Percentiles rank a stretch among this genome's conserved stretches.
Conservation (phyloP, 176 grass and related monocot species). For the Triticum urartu region DNA sequence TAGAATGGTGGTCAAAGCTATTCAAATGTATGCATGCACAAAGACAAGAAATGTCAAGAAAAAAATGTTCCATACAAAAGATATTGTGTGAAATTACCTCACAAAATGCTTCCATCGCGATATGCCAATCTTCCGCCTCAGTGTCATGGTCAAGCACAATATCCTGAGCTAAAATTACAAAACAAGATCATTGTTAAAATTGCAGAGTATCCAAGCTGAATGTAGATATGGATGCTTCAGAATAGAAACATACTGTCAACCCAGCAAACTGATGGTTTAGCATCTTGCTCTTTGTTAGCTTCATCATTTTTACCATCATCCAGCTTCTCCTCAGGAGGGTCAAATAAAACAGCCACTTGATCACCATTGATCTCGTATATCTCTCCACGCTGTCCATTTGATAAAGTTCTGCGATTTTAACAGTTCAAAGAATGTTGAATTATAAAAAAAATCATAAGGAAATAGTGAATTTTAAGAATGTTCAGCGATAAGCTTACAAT, state of each 20-base stretch:
- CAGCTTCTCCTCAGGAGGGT: slow-evolving; percentile 49
- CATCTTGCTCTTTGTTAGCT: slow-evolving; percentile 40
- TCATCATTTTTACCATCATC: slow-evolving; percentile 43
- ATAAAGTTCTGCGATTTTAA: slow-evolving; percentile 67
- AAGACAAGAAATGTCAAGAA: slow-evolving; percentile 15
- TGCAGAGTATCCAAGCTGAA: slow-evolving; percentile 17
- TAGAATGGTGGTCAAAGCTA: neutral
- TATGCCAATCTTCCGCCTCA: slow-evolving; percentile 78
- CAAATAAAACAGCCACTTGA: slow-evolving; percentile 91
- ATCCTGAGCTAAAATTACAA: slow-evolving; percentile 76
- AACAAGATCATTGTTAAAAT: slow-evolving; percentile 18
- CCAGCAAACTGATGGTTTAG: slow-evolving; percentile 61
- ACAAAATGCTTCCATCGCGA: slow-evolving; percentile 73
- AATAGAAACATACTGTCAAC: slow-evolving; percentile 81
- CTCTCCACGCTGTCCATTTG: slow-evolving; percentile 79
- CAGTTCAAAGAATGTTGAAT: slow-evolving; percentile 8
- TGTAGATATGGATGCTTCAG: slow-evolving; percentile 7
- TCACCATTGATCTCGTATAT: slow-evolving; percentile 79
- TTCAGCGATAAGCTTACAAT: slow-evolving; percentile 7
- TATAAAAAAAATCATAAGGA: neutral
- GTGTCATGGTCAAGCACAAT: slow-evolving; percentile 64
- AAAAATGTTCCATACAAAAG: slow-evolving; percentile 10
- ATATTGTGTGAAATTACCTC: slow-evolving; percentile 60
- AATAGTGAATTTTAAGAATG: slow-evolving; percentile 2
- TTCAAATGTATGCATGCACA: slow-evolving; percentile 7